These are phyloP conservation scores for Mycena sp. DNA, from an alignment of 1,284 basidiomycete species.

Conservation along the genomic window DNA sequence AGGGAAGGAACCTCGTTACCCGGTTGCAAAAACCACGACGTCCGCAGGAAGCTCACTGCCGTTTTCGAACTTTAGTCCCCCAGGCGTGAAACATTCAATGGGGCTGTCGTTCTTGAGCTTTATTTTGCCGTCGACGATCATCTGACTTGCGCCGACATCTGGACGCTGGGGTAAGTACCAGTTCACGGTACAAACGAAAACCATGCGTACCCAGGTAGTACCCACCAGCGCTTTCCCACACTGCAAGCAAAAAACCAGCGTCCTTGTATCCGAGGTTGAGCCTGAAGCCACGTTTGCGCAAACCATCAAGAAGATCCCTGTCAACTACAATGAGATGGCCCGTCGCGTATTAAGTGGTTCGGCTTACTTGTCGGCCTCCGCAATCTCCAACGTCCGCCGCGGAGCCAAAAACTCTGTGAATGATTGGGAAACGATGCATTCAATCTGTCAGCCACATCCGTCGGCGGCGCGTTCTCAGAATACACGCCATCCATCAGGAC, in stretches of 20 bases:
- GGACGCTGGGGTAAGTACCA: conserved; percentile 45
- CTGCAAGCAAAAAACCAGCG: conserved; percentile 51
- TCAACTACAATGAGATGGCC: no score
- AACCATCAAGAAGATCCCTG: no score
- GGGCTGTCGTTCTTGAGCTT: conserved; percentile 74
- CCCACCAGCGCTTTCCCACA: conserved; percentile 48
- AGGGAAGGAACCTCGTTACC: conserved; percentile 45
- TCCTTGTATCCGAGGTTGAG: conserved; percentile 63
- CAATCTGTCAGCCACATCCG: conserved; percentile 60
- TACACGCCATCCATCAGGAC: conserved; percentile 53
- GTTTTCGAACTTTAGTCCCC: conserved; percentile 70
- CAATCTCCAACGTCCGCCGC: conserved; percentile 57
- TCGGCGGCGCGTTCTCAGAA: conserved; percentile 55
- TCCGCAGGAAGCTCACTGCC: conserved; percentile 73
- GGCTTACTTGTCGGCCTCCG: conserved; percentile 59
- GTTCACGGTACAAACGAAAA: conserved; percentile 37
- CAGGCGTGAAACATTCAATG: conserved; percentile 63
- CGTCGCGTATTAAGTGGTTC: no score
- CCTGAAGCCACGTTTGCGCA: conserved; percentile 69
- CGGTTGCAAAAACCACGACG: conserved; percentile 74
- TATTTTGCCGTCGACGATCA: conserved; percentile 77
- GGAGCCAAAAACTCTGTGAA: conserved; percentile 54
- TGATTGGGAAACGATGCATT: conserved; percentile 54
- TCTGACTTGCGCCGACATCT: conserved; percentile 72
- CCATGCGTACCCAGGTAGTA: conserved; percentile 50